phyloP scores from a whole-genome alignment of 495 filamentous ascomycete genomes.

The Penicillium bialowiezense region DNA sequence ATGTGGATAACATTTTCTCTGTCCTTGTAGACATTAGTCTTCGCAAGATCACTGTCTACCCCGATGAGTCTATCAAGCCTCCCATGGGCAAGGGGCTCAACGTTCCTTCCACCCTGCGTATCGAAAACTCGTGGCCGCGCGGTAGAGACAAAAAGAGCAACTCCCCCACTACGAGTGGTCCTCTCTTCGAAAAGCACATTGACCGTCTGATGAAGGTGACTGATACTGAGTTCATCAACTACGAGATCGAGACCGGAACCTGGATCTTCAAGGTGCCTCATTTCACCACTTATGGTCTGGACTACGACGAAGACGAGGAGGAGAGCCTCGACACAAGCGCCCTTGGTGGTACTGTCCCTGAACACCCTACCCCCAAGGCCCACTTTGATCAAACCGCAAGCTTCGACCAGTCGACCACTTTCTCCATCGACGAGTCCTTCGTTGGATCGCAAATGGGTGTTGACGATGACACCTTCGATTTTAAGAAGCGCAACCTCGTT shows the following conservation, averaged over 20 bases:
- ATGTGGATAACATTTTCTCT: constrained; percentile 68
- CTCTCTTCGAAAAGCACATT: constrained; percentile 73
- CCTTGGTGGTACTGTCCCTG: constrained; percentile 49
- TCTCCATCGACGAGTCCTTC: constrained; percentile 51
- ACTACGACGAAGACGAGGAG: constrained; percentile 75
- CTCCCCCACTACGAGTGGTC: constrained; percentile 51
- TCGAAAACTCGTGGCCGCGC: constrained; percentile 90
- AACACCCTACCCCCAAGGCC: constrained; percentile 55
- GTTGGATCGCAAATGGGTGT: constrained; percentile 47
- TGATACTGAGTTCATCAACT: constrained; percentile 77
- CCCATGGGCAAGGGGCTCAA: constrained; percentile 83
- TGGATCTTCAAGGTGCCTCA: constrained; percentile 93
- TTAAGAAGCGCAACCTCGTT: constrained; percentile 66
- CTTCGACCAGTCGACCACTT: constrained; percentile 43
- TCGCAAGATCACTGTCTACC: constrained; percentile 84
- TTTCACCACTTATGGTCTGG: constrained; percentile 92
- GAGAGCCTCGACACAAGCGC: constrained; percentile 53
- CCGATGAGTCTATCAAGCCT: constrained; percentile 70
- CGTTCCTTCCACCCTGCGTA: constrained; percentile 76
- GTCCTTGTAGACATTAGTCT: constrained; percentile 69
- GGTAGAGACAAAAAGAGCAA: constrained; percentile 56
- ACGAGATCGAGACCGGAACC: constrained; percentile 71
- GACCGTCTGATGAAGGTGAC: constrained; percentile 71
- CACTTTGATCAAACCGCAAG: constrained; percentile 38
- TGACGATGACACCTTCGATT: constrained; percentile 81